phyloP scores from a whole-genome alignment of 2,329 filamentous ascomycete species.

The Metarhizium sp. region DNA sequence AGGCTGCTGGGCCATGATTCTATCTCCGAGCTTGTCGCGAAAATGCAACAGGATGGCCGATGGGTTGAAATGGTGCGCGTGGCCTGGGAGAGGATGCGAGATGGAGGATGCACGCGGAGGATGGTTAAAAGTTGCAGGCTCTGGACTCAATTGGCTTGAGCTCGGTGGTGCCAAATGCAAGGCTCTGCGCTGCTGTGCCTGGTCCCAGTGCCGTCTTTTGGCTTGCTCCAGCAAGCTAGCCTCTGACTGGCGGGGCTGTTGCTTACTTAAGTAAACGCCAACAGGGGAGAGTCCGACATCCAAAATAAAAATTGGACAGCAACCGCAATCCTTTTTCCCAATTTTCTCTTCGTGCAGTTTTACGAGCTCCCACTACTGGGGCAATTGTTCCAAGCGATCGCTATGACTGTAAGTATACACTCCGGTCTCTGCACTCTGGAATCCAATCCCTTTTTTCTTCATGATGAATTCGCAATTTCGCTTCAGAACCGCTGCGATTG shows the following conservation, averaged over 20 bases:
- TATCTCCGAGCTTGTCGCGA: slow-evolving; percentile 2
- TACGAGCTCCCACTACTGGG: neutral
- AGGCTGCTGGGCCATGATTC: slow-evolving; percentile 45
- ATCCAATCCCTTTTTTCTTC: slow-evolving; percentile 5
- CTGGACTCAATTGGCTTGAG: no score
- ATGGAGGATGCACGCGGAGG: neutral
- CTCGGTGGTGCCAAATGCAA: no score
- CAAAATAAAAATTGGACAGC: neutral
- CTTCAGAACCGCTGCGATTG: slow-evolving; percentile 44
- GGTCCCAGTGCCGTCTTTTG: no score
- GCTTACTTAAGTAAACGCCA: neutral
- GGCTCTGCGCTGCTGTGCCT: neutral
- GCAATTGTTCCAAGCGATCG: slow-evolving; percentile 11
- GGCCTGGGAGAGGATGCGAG: slow-evolving; percentile 4
- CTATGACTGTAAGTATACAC: slow-evolving; percentile 28
- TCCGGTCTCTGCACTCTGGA: neutral
- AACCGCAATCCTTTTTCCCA: neutral
- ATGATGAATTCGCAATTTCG: slow-evolving; percentile 35
- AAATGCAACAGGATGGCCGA: neutral
- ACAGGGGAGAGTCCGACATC: slow-evolving; percentile 3
- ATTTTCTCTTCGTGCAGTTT: neutral
- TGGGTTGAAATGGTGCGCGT: slow-evolving; percentile 1
- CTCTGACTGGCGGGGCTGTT: slow-evolving; percentile 10
- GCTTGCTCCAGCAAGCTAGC: neutral
- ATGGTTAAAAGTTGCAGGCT: neutral